These are phyloP conservation scores for Atkinsonella hypoxylon DNA, from an alignment of 2,329 filamentous ascomycete genomes.

Conservation along the genomic window DNA sequence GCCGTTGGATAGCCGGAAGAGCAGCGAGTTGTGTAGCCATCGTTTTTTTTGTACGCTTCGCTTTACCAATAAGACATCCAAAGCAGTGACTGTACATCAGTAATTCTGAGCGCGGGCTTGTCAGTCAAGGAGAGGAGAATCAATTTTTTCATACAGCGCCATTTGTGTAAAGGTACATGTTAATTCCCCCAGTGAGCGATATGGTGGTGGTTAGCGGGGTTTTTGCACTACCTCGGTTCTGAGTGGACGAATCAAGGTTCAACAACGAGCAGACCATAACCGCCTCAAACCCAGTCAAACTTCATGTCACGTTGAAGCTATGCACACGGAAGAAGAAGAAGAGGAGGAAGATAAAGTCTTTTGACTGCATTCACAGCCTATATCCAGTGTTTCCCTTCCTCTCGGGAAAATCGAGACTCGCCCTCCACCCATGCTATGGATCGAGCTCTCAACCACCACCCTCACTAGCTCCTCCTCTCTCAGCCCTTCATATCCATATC, in stretches of 20 bases:
- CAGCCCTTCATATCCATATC: background rate
- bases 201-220: background rate
- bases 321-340: background rate
- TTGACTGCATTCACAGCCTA: background rate
- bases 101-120: no score
- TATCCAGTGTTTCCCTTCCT: background rate
- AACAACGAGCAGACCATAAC: background rate
- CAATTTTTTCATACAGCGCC: no score
- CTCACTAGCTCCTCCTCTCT: background rate
- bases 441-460: no score
- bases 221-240: background rate
- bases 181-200: background rate
- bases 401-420: background rate
- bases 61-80: background rate
- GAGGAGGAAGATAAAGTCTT: background rate
- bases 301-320: background rate
- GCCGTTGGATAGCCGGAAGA: conserved; percentile 62
- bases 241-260: background rate
- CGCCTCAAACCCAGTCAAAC: background rate
- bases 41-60: background rate
- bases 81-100: background rate
- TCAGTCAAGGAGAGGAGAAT: no score
- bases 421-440: no score
- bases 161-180: no score
- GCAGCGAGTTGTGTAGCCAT: conserved; percentile 32